Evolutionary conservation across 805 yeast genomes (phyloP), one percentile per base, ranked within the genome.

Genomic region (Barnettozyma botsteinii): DNA sequence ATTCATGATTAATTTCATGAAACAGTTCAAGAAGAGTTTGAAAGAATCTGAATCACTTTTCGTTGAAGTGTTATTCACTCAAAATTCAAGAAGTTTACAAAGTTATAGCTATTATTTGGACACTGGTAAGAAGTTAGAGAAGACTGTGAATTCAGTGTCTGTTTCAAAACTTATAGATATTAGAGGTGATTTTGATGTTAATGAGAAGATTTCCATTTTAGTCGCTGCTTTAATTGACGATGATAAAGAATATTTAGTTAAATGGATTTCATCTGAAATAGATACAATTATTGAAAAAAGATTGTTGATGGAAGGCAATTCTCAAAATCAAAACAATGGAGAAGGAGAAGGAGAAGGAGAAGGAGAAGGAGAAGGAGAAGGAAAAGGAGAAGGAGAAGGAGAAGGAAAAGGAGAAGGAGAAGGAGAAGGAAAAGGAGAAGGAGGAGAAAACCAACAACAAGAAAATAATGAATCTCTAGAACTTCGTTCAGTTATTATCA

Each of bases 31-130:
- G 34, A 63, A 60, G 53, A 70, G 63, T 43, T 65, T 70, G 41
- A 67, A 60, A 18, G 69, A 57, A 50, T 72, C 79, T 46, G 89
- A 74, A 35, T 65, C 71, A 39, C 70, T 70, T 52, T 77, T 59
- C 47, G 64, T 75, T 6, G 95, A 87, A 52, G 52, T 91, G 4
- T 62, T 87, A 37, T 85, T 86, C 55, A 75, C 84, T 32, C 31
- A 35, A 14, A 32, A 23, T 15, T n/a, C 30, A 7, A 26, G 35
- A 24, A 20, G 26, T 11, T 66, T 80, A 50, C 47, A 66, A 45
- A 75, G 15, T 15, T 33, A 56, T 60, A 77, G 66, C 44, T 64
- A 69, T 32, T 91, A 70, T 50, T 70, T 81, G 46, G 69, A 76
- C 26, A 68, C 79, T 6, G 95, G 95, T 19, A 77, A 77, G 12